Percentiles rank a stretch among this genome's conserved stretches.
Evolutionary conservation across 2,329 filamentous ascomycete genomes (phyloP).

Genomic region (Pestalotiopsis sp.): DNA sequence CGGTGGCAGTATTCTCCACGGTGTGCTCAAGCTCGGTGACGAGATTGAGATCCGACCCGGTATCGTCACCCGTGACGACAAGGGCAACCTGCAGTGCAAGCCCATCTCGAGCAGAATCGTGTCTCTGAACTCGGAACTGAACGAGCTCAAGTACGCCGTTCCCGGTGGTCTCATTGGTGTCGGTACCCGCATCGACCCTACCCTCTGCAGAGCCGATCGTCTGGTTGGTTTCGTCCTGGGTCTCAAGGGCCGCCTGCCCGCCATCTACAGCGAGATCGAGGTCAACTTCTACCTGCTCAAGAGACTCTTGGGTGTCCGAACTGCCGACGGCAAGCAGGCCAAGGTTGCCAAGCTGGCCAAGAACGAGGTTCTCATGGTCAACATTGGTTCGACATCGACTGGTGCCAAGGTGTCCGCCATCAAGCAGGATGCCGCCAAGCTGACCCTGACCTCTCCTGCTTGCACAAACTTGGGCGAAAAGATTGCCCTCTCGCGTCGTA

Average conservation of each 20-base stretch:
- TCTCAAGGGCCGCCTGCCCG: slow-evolving; percentile 87
- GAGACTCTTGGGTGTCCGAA: slow-evolving; percentile 92
- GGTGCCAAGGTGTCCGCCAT: slow-evolving; percentile 97
- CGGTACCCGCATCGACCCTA: slow-evolving; percentile 95
- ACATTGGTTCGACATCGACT: slow-evolving; percentile 96
- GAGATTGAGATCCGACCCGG: slow-evolving; percentile 99
- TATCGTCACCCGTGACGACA: slow-evolving; percentile 93
- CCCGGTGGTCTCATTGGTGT: slow-evolving; percentile 98
- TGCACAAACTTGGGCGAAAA: slow-evolving; percentile 98
- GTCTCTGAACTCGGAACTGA: slow-evolving; percentile 94
- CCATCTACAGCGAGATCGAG: slow-evolving; percentile 98
- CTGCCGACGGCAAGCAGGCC: slow-evolving; percentile 96
- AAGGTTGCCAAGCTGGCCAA: slow-evolving; percentile 98
- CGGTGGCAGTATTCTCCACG: slow-evolving; percentile 93
- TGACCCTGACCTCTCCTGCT: slow-evolving; percentile 88
- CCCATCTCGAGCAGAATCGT: slow-evolving; percentile 96
- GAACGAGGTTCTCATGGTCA: slow-evolving; percentile 99
- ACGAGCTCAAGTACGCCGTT: slow-evolving; percentile 97
- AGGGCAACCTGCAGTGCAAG: slow-evolving; percentile 92
- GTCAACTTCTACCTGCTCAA: slow-evolving; percentile 99
- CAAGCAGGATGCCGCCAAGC: slow-evolving; percentile 95
- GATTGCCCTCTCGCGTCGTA: slow-evolving; percentile 93
- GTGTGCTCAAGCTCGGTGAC: slow-evolving; percentile 94
- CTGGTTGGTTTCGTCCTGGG: slow-evolving; percentile 97
- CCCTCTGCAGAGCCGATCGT: slow-evolving; percentile 97